phyloP scores from a whole-genome alignment of 2,329 filamentous ascomycete species.

The Fusarium palustre region DNA sequence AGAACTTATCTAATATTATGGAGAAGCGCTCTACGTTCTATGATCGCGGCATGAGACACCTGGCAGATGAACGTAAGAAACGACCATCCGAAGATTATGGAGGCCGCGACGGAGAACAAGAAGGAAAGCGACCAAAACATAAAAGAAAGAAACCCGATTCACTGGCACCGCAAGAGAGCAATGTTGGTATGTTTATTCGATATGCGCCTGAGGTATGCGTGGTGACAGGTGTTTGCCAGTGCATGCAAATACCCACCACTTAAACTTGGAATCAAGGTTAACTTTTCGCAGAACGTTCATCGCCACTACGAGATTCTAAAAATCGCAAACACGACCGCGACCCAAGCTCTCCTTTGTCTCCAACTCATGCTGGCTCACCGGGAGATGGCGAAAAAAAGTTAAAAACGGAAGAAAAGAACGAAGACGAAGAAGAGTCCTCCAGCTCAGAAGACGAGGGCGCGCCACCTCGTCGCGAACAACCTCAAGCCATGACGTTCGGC shows the following conservation, averaged over 20 bases:
- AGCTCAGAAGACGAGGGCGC: slow-evolving; percentile 71
- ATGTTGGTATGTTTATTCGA: slow-evolving; percentile 46
- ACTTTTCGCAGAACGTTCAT: slow-evolving; percentile 61
- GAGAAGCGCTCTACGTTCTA: slow-evolving; percentile 75
- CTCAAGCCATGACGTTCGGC: slow-evolving; percentile 89
- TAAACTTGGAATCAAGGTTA: slow-evolving; percentile 14
- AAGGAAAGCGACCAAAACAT: slow-evolving; percentile 71
- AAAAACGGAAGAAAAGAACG: slow-evolving; percentile 50
- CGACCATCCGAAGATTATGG: slow-evolving; percentile 67
- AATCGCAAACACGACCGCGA: slow-evolving; percentile 62
- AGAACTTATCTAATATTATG: slow-evolving; percentile 73
- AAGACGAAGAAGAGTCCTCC: slow-evolving; percentile 56
- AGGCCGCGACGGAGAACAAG: slow-evolving; percentile 62
- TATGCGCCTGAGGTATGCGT: slow-evolving; percentile 2
- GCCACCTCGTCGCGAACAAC: slow-evolving; percentile 72
- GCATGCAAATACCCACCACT: slow-evolving; percentile 16
- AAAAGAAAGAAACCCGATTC: slow-evolving; percentile 82
- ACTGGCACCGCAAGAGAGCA: slow-evolving; percentile 63
- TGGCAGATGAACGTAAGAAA: slow-evolving; percentile 74
- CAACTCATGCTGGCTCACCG: slow-evolving; percentile 63
- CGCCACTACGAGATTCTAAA: slow-evolving; percentile 65
- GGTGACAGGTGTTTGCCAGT: slow-evolving; percentile 4
- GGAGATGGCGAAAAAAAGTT: slow-evolving; percentile 71
- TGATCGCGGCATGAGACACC: slow-evolving; percentile 78
- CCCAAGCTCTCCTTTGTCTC: slow-evolving; percentile 70